These are phyloP conservation scores for Macrophomina phaseolina DNA, from an alignment of 2,329 filamentous ascomycete species.

Conservation along the genomic window DNA sequence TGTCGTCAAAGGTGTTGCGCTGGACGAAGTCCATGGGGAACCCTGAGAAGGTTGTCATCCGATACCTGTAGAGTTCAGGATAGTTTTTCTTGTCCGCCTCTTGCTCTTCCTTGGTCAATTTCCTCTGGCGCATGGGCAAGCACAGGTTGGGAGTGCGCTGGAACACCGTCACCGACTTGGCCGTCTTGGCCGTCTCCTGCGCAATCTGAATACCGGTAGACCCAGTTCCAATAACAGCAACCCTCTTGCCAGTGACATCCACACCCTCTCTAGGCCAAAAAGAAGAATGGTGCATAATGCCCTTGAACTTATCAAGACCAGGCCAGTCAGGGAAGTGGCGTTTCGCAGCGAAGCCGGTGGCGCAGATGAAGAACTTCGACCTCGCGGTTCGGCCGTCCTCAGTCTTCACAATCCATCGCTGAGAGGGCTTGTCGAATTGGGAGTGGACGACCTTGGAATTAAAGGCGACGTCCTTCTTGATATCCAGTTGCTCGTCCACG, in stretches of 20 bases:
- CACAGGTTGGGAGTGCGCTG: slow-evolving; percentile 71
- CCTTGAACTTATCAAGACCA: slow-evolving; percentile 65
- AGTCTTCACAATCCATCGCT: slow-evolving; percentile 59
- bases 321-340: slow-evolving; percentile 66
- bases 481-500: slow-evolving; percentile 59
- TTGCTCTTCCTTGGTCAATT: slow-evolving; percentile 59
- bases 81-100: slow-evolving; percentile 50
- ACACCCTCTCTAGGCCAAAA: slow-evolving; percentile 65
- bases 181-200: slow-evolving; percentile 63
- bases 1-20: slow-evolving; percentile 59
- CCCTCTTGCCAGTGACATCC: slow-evolving; percentile 63
- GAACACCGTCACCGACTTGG: slow-evolving; percentile 62
- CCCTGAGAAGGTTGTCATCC: slow-evolving; percentile 56
- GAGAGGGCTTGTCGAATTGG: slow-evolving; percentile 55
- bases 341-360: slow-evolving; percentile 64
- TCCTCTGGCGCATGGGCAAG: slow-evolving; percentile 63
- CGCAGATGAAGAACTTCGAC: slow-evolving; percentile 59
- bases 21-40: slow-evolving; percentile 64
- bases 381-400: slow-evolving; percentile 58
- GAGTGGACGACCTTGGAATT: slow-evolving; percentile 61
- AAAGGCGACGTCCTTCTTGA: slow-evolving; percentile 64
- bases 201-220: slow-evolving; percentile 69
- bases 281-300: slow-evolving; percentile 64
- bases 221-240: slow-evolving; percentile 69
- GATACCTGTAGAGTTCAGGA: slow-evolving; percentile 57